phyloP scores from a whole-genome alignment of 2,329 filamentous ascomycete species.

The Hypoxylon sp. region DNA sequence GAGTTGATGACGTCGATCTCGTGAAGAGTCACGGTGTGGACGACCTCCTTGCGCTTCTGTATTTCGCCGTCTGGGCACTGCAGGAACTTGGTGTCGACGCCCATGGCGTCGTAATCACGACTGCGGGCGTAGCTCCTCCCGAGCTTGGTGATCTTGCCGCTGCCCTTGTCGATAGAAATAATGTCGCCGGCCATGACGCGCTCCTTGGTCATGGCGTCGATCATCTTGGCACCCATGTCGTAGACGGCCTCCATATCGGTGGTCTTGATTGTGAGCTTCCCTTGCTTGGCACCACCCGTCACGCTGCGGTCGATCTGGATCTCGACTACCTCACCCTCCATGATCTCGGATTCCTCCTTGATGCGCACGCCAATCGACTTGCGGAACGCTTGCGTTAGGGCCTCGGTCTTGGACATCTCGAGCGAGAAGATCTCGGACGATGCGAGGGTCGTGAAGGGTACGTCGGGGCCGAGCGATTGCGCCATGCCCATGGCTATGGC shows the following conservation, averaged over 20 bases:
- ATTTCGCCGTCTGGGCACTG: conserved; percentile 98
- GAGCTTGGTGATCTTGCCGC: conserved; percentile 97
- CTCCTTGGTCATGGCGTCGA: conserved; percentile 99
- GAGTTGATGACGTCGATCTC: conserved; percentile 99
- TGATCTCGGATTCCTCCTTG: conserved; percentile 99
- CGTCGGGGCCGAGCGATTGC: conserved; percentile 92
- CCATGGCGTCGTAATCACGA: conserved; percentile 99
- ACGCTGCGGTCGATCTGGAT: conserved; percentile 98
- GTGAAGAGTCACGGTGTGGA: conserved; percentile 96
- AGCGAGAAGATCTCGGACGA: conserved; percentile 98
- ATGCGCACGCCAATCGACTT: conserved; percentile 98
- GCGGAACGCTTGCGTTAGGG: conserved; percentile 97
- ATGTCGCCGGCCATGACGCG: conserved; percentile 99
- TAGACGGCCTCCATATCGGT: conserved; percentile 99
- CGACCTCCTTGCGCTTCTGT: conserved; percentile 95
- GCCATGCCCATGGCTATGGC: conserved; percentile 99
- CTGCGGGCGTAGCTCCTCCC: conserved; percentile 95
- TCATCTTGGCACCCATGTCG: conserved; percentile 99
- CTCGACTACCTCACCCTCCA: conserved; percentile 98
- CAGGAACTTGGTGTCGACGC: conserved; percentile 96
- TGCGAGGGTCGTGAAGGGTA: conserved; percentile 95
- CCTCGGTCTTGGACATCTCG: conserved; percentile 99
- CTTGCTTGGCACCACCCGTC: conserved; percentile 96
- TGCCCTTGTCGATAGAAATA: conserved; percentile 98
- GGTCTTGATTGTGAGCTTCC: conserved; percentile 99